Conservation (phyloP, 345 rosid species). For the Anacardium occidentale region DNA sequence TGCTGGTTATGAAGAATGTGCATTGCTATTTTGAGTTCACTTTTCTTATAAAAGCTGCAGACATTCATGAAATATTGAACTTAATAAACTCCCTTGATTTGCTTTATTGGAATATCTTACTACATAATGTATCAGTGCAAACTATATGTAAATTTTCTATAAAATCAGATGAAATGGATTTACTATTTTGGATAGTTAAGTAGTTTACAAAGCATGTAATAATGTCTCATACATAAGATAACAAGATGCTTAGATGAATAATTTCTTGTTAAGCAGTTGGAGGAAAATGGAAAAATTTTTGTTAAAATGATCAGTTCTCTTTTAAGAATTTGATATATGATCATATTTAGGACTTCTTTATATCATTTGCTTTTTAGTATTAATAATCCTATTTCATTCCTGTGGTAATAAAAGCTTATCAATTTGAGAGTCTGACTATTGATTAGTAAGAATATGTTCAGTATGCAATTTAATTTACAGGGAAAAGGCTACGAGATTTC, state of each 20-base stretch:
- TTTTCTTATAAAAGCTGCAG: neutral
- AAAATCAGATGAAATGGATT: neutral
- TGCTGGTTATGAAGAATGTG: conserved; percentile 1
- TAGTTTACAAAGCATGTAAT: neutral
- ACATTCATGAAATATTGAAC: neutral
- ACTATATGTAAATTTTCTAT: no score
- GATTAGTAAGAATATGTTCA: conserved; percentile 7
- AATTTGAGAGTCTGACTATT: conserved; percentile 9
- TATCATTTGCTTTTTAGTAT: neutral
- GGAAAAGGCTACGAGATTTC: conserved; percentile 7
- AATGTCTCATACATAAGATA: neutral
- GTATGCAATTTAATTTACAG: conserved; percentile 1
- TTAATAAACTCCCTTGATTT: no score
- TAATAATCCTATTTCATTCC: neutral
- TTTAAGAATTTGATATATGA: neutral
- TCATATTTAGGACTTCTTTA: neutral
- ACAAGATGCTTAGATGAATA: neutral
- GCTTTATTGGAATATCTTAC: neutral
- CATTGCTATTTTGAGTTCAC: neutral
- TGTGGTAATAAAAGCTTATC: neutral
- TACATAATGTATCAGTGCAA: neutral
- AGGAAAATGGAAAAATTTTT: neutral
- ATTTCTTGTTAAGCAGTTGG: neutral
- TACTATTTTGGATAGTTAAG: no score
- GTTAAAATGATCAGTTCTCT: neutral